phyloP scores from a whole-genome alignment of 192 early-diverging fungal genomes.

The Podila epigama region DNA sequence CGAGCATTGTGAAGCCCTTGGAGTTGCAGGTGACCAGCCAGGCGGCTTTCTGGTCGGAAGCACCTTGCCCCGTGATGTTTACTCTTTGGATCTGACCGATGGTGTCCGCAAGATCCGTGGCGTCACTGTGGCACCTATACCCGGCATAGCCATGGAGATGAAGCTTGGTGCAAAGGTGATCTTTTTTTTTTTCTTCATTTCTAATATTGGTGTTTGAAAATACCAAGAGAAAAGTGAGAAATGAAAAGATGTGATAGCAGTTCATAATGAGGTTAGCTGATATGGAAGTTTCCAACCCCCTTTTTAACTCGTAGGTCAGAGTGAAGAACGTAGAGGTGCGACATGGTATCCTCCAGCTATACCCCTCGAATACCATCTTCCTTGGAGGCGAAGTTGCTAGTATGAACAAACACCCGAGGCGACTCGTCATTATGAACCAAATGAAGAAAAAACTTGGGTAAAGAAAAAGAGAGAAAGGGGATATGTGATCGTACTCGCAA shows the following conservation, averaged over 20 bases:
- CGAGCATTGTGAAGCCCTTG: slow-evolving; percentile 22
- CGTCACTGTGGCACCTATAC: slow-evolving; percentile 14
- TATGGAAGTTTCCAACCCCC: too few relatives aligned
- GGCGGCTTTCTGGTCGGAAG: slow-evolving; percentile 18
- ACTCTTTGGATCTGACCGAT: slow-evolving; percentile 28
- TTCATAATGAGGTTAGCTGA: too few relatives aligned
- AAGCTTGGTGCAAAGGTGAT: slow-evolving; percentile 44
- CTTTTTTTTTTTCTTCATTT: too few relatives aligned
- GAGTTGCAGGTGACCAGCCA: slow-evolving; percentile 12
- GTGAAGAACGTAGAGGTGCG: slow-evolving; percentile 21
- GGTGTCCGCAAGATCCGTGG: slow-evolving; percentile 25
- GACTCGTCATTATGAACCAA: slow-evolving; percentile 35
- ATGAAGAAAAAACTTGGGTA: slow-evolving; percentile 41
- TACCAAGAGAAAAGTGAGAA: too few relatives aligned
- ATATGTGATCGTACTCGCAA: too few relatives aligned
- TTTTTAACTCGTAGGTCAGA: slow-evolving; percentile 11
- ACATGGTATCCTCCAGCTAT: slow-evolving; percentile 31
- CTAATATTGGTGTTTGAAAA: neutral
- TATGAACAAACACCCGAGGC: slow-evolving; percentile 33
- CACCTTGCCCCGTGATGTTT: slow-evolving; percentile 13
- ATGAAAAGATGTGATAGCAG: too few relatives aligned
- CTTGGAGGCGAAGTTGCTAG: slow-evolving; percentile 40
- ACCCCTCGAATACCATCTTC: slow-evolving; percentile 6
- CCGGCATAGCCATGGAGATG: slow-evolving; percentile 38
- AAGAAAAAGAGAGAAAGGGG: too few relatives aligned